Percentiles rank a stretch among this genome's conserved stretches.
These are phyloP conservation scores for Apiospora pterosperma DNA, from an alignment of 2,329 filamentous ascomycete genomes.

Conservation along the genomic window DNA sequence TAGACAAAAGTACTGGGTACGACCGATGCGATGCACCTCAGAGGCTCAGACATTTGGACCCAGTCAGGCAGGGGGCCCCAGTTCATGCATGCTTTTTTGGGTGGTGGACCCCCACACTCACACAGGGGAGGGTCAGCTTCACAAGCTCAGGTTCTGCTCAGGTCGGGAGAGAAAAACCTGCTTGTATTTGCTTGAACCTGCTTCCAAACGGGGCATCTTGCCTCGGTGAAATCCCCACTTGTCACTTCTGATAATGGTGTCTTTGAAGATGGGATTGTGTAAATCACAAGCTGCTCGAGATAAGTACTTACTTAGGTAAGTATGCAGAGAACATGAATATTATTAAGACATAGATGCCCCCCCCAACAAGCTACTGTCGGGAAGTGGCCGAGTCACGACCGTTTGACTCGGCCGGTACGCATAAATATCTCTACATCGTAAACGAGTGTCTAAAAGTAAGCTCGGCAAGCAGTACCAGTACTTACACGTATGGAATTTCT, in stretches of 20 bases:
- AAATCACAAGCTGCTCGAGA: background rate
- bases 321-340: background rate
- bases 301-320: background rate
- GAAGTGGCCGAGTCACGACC: background rate
- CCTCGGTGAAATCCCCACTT: background rate
- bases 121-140: background rate
- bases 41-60: background rate
- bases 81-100: slow-evolving; percentile 1
- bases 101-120: slow-evolving; percentile 1
- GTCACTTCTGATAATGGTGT: background rate
- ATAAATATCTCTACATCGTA: background rate
- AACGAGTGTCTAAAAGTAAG: background rate
- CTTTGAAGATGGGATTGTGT: background rate
- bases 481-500: background rate
- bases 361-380: background rate
- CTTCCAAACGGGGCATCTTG: background rate
- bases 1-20: background rate
- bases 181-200: background rate
- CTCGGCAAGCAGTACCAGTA: background rate
- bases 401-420: background rate
- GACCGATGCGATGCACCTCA: background rate
- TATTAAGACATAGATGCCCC: background rate
- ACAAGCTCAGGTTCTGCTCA: background rate
- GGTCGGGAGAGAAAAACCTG: background rate
- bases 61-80: background rate